Evolutionary conservation across 2,329 filamentous ascomycete genomes (phyloP).

Genomic region (Dactylellina cionopaga): DNA sequence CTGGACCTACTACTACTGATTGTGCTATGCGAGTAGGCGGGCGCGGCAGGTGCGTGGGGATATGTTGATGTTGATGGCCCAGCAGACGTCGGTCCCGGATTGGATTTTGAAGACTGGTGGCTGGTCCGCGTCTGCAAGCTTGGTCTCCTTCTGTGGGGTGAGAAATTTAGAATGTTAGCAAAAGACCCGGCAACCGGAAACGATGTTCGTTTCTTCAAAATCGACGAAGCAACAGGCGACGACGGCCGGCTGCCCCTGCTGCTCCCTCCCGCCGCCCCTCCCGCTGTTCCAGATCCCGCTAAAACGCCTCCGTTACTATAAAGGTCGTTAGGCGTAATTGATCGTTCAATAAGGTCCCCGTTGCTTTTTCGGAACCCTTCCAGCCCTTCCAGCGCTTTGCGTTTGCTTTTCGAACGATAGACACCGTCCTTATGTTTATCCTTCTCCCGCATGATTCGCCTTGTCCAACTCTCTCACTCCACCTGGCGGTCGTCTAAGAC

Average conservation of each 20-base stretch:
- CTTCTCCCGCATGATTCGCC: conserved; percentile 50
- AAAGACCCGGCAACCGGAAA: conserved; percentile 51
- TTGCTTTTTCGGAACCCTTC: conserved; percentile 45
- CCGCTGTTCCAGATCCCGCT: conserved; percentile 35
- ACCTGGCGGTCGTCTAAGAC: conserved; percentile 27
- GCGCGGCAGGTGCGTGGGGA: conserved; percentile 47
- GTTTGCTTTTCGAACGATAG: conserved; percentile 51
- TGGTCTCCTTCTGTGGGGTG: conserved; percentile 52
- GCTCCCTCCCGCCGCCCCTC: conserved; percentile 24
- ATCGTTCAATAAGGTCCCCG: conserved; percentile 45
- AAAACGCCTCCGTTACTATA: conserved; percentile 46
- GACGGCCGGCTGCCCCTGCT: conserved; percentile 45
- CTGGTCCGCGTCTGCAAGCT: conserved; percentile 52
- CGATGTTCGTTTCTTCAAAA: conserved; percentile 49
- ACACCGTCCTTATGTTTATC: conserved; percentile 50
- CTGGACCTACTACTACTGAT: conserved; percentile 44
- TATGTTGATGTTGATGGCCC: conserved; percentile 48
- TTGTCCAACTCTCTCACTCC: conserved; percentile 45
- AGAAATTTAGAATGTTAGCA: conserved; percentile 53
- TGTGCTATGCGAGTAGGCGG: conserved; percentile 44
- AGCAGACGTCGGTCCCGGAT: conserved; percentile 47
- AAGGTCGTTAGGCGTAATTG: conserved; percentile 50
- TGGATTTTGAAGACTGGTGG: conserved; percentile 48
- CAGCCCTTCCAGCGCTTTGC: conserved; percentile 43
- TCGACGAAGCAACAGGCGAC: conserved; percentile 46